Evolutionary conservation across 768 basidiomycete genomes (phyloP), one percentile per base, ranked within the genome.

Genomic region (Sporobolomyces roseus): DNA sequence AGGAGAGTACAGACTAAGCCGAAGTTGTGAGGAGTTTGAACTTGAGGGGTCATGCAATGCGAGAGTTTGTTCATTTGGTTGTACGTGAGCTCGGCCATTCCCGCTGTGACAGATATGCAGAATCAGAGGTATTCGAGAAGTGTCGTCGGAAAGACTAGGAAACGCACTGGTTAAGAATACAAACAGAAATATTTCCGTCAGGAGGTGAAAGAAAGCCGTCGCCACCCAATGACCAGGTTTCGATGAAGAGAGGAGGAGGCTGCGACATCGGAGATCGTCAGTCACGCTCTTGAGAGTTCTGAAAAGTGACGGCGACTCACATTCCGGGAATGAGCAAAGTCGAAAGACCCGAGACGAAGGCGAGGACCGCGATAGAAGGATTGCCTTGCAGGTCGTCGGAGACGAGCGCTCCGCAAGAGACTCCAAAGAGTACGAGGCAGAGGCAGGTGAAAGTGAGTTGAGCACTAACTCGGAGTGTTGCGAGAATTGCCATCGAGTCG

Each of bases 61-160:
- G 58, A 32, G 19, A 60, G 58, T 25, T 60, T 60, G 13, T 43
- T 8, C 25, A 32, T 33, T 48, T 60, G 58, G 45, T 60, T 60
- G 58, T 60, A 60, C 19, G 58, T 60, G 17, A 60, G 36, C 23
- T 60, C 58, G 29, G 45, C 58, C 7, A 60, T 27, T 33, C 58
- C 58, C 8, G 43, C 58, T 60, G 41, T 23, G 36, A 19, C 23
- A 25, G 23, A 6, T n/a, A 36, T 14, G 12, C 45, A 46, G 13
- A 21, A n/a, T 46, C 21, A 46, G 45, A 13, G 7, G 13, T 13
- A 21, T 10, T 7, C 21, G 21, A 23, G 23, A 14, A 7, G 6
- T 7, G 45, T 46, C 6, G 21, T 10, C 6, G 45, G 21, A 23
- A 46, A 21, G 21, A 41, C 10, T 9, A 46, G 23, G 45, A 14